Base-by-base conservation (phyloP, 2,329 filamentous ascomycete species). In the Cladosporium cucumerinum region DNA sequence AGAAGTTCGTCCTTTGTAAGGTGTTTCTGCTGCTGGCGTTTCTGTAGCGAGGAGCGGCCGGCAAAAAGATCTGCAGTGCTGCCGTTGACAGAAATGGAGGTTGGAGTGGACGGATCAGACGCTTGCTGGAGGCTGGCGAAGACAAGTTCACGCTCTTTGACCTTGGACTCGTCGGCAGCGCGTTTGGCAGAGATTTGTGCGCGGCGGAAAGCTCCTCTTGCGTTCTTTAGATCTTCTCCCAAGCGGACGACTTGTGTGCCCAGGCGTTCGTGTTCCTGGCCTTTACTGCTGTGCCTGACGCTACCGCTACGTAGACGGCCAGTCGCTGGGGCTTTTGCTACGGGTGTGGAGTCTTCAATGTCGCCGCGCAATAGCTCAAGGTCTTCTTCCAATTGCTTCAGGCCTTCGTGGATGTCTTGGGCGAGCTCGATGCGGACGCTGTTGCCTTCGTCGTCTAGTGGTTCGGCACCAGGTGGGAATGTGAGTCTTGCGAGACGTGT, bases 331-430 rank as follows among this genome's bases (percentile, higher is more conserved):
- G 62, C 39, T 52, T 43, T 48, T 36, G 26, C 74, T 74, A 23
- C 70, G 75, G 2, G 81, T 81, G 85, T 82, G 28, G 93, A 78
- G 71, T 92, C 92, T 67, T 90, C 85, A 30, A 92, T 84, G 72
- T 97, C 93, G 74, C 95, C 92, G 57, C 82, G 82, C 36, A 97
- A 75, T 21, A 95, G 78, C 76, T 96, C 93, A 69, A 95, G 85
- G 66, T 96, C 92, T 68, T 96, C 92, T 71, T 96, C 89, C 58
- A 90, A 86, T 65, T 91, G 88, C 70, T 91, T 89, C 66, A 97
- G 78, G 21, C 85, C 85, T 72, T 91, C 87, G 69, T 89, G 88
- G 68, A 97, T 96, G 76, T 97, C 93, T 25, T 86, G 83, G 69
- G 87, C 86, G 36, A 97, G 85, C 78, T 97, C 93, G 23, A 88